Conservation (phyloP, 106 monocot genomes). For the Alisma plantagoaquatica region DNA sequence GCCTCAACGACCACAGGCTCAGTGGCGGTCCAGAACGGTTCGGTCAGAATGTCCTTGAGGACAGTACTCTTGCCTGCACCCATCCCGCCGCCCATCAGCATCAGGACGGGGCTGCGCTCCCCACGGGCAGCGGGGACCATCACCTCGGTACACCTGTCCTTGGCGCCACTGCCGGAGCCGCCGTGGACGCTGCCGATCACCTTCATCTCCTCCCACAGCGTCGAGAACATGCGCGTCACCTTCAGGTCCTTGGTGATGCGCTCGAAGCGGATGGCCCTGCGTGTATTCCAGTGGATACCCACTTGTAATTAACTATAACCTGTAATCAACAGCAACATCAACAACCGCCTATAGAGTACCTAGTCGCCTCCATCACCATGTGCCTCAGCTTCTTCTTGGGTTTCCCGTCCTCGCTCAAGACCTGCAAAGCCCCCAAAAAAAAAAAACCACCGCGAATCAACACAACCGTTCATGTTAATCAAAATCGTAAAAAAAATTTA, state of each 20-base stretch:
- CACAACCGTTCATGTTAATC: too few species aligned
- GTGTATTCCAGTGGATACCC: not conserved
- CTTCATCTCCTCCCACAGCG: conserved; percentile 84
- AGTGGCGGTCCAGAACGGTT: conserved; percentile 62
- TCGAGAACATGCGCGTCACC: conserved; percentile 67
- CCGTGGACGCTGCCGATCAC: conserved; percentile 42
- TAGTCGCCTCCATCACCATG: conserved; percentile 82
- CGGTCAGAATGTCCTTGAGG: conserved; percentile 69
- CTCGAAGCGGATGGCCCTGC: conserved; percentile 75
- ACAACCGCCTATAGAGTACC: too few species aligned
- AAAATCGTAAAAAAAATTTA: too few species aligned
- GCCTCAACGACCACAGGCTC: conserved; percentile 88
- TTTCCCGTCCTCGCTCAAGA: conserved; percentile 33
- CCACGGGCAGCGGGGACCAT: conserved; percentile 75
- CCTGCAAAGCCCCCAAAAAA: conserved; percentile 19
- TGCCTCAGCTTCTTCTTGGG: conserved; percentile 62
- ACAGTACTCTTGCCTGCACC: conserved; percentile 96
- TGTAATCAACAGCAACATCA: not conserved
- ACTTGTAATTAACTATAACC: not conserved
- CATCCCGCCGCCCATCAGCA: conserved; percentile 95
- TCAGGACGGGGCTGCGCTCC: conserved; percentile 83
- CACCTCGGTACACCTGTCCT: conserved; percentile 28
- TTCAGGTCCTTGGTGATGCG: conserved; percentile 66
- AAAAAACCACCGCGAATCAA: too few species aligned
- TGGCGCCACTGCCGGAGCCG: conserved; percentile 5